phyloP scores from a whole-genome alignment of 2,329 filamentous ascomycete species.

The Aspergillus clavatus region DNA sequence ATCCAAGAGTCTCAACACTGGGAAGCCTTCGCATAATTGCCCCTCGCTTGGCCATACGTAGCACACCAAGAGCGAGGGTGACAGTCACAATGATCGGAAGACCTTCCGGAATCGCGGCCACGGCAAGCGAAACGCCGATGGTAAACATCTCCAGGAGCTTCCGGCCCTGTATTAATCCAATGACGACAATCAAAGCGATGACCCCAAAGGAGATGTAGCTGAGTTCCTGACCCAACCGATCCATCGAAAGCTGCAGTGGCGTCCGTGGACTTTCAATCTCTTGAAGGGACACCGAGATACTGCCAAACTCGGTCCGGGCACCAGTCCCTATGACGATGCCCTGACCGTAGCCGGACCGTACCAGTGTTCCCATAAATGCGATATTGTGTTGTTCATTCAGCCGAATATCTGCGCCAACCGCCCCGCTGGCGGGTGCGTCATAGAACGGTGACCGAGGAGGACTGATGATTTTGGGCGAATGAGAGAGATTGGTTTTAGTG shows the following conservation, averaged over 20 bases:
- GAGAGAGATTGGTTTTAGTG: constrained; percentile 25
- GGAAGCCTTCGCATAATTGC: constrained; percentile 94
- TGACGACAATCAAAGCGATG: constrained; percentile 85
- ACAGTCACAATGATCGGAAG: constrained; percentile 98
- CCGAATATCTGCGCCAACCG: constrained; percentile 60
- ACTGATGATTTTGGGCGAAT: constrained; percentile 28
- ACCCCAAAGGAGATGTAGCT: constrained; percentile 96
- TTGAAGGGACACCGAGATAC: constrained; percentile 88
- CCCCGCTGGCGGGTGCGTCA: constrained; percentile 54
- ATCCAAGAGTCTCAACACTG: constrained; percentile 93
- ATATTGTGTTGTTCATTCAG: constrained; percentile 80
- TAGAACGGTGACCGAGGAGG: constrained; percentile 54
- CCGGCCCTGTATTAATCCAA: constrained; percentile 87
- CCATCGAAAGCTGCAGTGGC: constrained; percentile 92
- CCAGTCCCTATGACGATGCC: constrained; percentile 97
- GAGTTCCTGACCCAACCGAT: constrained; percentile 89
- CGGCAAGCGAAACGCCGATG: constrained; percentile 92
- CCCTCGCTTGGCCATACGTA: constrained; percentile 92
- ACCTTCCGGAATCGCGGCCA: constrained; percentile 93
- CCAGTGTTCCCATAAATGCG: constrained; percentile 95
- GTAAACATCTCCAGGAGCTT: constrained; percentile 91
- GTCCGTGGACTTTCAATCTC: constrained; percentile 94
- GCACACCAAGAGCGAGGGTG: constrained; percentile 86
- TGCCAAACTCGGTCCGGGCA: constrained; percentile 88
- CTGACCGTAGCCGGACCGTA: constrained; percentile 90